Conservation (phyloP, 257 asterid genomes). For the Solanum appendiculatum region DNA sequence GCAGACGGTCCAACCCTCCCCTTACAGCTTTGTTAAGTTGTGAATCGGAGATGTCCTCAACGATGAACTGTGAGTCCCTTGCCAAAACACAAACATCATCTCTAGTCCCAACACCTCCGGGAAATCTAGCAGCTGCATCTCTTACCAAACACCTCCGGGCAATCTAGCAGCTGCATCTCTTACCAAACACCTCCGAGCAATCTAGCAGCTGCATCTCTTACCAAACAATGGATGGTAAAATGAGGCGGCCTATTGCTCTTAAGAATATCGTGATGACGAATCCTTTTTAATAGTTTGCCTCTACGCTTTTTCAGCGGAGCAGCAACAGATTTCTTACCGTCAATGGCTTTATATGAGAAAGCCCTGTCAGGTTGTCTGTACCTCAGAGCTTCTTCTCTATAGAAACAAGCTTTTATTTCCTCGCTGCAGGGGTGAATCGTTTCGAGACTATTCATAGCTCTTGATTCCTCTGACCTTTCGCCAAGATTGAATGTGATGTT, state of each 20-base stretch:
- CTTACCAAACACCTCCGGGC: too few species aligned
- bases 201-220: too few species aligned
- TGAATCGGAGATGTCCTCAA: conserved; percentile 76
- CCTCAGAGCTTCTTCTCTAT: conserved; percentile 79
- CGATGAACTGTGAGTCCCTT: conserved; percentile 85
- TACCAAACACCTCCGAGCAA: too few species aligned
- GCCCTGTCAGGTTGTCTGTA: conserved; percentile 87
- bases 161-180: too few species aligned
- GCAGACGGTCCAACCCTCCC: conserved; percentile 90
- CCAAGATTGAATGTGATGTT: not conserved
- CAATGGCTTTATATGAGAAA: conserved; percentile 69
- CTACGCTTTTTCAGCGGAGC: conserved; percentile 96
- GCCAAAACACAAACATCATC: conserved; percentile 82
- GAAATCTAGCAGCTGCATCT: conserved; percentile 93
- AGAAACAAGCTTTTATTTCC: too few species aligned
- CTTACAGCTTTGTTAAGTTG: conserved; percentile 87
- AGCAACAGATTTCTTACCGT: conserved; percentile 75
- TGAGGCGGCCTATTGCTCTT: conserved; percentile 80
- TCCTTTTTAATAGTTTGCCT: conserved; percentile 90
- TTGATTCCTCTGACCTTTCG: conserved; percentile 3
- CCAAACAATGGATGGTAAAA: conserved; percentile 86
- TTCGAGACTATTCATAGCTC: conserved; percentile 82
- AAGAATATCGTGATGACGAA: conserved; percentile 85
- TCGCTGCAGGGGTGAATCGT: too few species aligned
- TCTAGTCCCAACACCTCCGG: conserved; percentile 87